Conservation (phyloP, 257 asterid genomes). For the Jaltomata sinuosa region DNA sequence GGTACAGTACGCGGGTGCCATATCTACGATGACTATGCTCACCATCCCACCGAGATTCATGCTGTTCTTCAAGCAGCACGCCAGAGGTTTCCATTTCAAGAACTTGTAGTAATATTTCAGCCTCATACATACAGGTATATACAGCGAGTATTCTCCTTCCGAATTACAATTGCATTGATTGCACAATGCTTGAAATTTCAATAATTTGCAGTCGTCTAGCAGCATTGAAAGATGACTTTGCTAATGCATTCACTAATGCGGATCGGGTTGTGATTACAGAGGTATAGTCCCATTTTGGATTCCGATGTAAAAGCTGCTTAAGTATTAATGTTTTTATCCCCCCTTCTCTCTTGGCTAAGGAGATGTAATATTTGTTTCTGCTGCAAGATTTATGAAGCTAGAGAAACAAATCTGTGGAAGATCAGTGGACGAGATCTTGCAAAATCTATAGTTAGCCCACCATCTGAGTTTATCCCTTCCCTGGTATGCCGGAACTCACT, state of each 20-base stretch:
- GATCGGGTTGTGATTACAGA: constrained; percentile 28
- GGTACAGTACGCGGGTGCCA: constrained; percentile 18
- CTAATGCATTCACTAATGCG: constrained; percentile 23
- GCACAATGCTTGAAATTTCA: not conserved
- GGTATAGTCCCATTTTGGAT: constrained; percentile 9
- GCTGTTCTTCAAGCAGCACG: constrained; percentile 28
- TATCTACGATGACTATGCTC: constrained; percentile 34
- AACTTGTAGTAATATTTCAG: constrained; percentile 29
- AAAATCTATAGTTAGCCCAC: constrained; percentile 14
- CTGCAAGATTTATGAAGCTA: constrained; percentile 23
- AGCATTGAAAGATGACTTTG: constrained; percentile 25
- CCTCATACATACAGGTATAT: constrained; percentile 32
- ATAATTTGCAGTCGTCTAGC: constrained; percentile 24
- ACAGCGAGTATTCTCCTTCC: not conserved
- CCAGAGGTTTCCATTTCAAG: constrained; percentile 22
- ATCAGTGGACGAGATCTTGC: constrained; percentile 24
- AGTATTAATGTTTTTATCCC: not conserved
- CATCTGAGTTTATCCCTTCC: constrained; percentile 22
- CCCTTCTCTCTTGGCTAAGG: not conserved
- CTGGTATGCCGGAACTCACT: constrained; percentile 14
- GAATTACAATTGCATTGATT: not conserved
- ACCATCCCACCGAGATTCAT: constrained; percentile 29
- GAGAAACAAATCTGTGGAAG: constrained; percentile 21
- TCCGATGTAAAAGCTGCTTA: not conserved
- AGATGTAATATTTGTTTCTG: not conserved